Base-by-base conservation (phyloP, 495 filamentous ascomycete species). In the Hypoxylon lenormandii region DNA sequence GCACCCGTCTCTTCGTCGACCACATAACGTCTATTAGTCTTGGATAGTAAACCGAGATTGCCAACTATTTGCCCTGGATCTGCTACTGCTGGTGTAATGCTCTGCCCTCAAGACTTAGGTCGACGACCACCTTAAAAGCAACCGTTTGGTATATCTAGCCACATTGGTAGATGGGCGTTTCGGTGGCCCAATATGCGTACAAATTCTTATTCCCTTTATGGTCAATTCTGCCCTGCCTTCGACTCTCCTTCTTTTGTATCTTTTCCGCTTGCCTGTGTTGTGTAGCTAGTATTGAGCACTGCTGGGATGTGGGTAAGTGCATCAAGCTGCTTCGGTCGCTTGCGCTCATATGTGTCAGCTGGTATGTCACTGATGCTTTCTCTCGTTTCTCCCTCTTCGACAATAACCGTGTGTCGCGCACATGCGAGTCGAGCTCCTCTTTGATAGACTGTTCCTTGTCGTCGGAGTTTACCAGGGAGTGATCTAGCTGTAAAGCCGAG, bases 221-320 rank as follows among this genome's bases (percentile, higher is more conserved):
- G 38, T 75, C 66, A 36, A 75, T 65, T 18, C 37, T 61, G 33
- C 53, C 51, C 22, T 57, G 66, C 54, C 45, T 57, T 33, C 73
- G 61, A 15, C 40, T 55, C 54, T 73, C 72, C 3, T 60, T 73
- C 21, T 68, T 66, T 51, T 72, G 72, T 38, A 49, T 57, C 49
- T 73, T 73, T 10, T 76, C 73, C n/a, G 51, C 55, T 8, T 72
- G 73, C 45, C 64, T 74, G 12, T 74, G 64, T 37, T 74, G 76
- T 15, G 70, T 69, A 5, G 70, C 70, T 28, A 79, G 64, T 22
- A 79, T 33, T 7, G 75, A 42, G 8, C 77, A 69, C 61, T 76
- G 74, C 45, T 76, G 55, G 28, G 76, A 57, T 33, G 50, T 11
- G 19, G 73, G 40, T 15, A 79, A 52, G 47, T 76, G 77, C 57